phyloP scores from a whole-genome alignment of 2,329 filamentous ascomycete genomes.

The Rosellinia necatrix region DNA sequence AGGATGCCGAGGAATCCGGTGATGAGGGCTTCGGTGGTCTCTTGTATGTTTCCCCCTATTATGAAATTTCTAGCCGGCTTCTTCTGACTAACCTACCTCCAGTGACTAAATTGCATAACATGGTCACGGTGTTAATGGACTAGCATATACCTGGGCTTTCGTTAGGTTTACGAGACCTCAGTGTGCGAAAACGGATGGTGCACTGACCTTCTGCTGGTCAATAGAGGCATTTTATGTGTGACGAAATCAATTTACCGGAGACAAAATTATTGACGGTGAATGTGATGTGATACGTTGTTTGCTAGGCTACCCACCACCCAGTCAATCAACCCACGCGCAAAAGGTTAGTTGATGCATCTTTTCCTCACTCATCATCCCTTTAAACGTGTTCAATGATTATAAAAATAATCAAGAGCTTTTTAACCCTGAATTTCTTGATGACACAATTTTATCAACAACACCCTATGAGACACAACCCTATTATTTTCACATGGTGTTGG shows the following conservation, averaged over 20 bases:
- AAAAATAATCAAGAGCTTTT: slow-evolving; percentile 66
- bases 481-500: slow-evolving; percentile 13
- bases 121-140: slow-evolving; percentile 45
- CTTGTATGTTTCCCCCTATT: slow-evolving; percentile 57
- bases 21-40: slow-evolving; percentile 79
- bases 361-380: slow-evolving; percentile 19
- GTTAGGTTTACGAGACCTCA: slow-evolving; percentile 49
- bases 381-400: slow-evolving; percentile 57
- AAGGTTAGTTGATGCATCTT: slow-evolving; percentile 51
- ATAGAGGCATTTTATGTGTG: slow-evolving; percentile 44
- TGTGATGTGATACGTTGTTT: slow-evolving; percentile 39
- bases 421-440: slow-evolving; percentile 67
- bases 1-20: slow-evolving; percentile 71
- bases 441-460: slow-evolving; percentile 59
- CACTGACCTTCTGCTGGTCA: slow-evolving; percentile 56
- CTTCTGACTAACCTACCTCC: slow-evolving; percentile 45
- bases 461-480: slow-evolving; percentile 56
- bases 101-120: slow-evolving; percentile 58
- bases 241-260: slow-evolving; percentile 16
- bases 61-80: background rate
- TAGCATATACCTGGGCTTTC: slow-evolving; percentile 48
- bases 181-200: slow-evolving; percentile 41
- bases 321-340: slow-evolving; percentile 18
- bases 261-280: slow-evolving; percentile 9
- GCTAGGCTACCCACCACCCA: slow-evolving; percentile 1